These are phyloP conservation scores for Clavariopsis aquatica DNA, from an alignment of 495 filamentous ascomycete genomes.

Conservation along the genomic window DNA sequence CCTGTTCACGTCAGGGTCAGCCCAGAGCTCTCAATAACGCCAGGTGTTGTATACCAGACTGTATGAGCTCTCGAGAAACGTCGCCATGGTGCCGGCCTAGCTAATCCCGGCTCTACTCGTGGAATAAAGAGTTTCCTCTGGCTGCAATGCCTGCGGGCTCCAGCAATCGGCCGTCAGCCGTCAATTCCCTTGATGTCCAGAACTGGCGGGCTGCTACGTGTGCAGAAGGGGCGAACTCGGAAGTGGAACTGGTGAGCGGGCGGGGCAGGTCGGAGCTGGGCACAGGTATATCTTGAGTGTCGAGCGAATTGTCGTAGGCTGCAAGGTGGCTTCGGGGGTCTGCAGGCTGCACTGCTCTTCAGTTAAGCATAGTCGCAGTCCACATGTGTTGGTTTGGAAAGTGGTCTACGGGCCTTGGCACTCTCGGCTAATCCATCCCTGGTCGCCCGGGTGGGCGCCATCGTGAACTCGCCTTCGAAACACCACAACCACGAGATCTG, in stretches of 20 bases:
- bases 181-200: constrained; percentile 34
- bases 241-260: constrained; percentile 5
- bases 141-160: constrained; percentile 16
- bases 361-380: constrained; percentile 4
- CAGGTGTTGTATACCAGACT: constrained; percentile 56
- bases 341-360: not conserved
- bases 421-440: not conserved
- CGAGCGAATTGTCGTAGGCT: not conserved
- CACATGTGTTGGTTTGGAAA: constrained; percentile 1
- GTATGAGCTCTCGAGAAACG: constrained; percentile 89
- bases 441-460: not conserved
- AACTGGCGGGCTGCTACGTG: constrained; percentile 33
- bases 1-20: constrained; percentile 74
- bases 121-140: constrained; percentile 2
- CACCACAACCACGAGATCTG: not conserved
- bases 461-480: constrained; percentile 3
- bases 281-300: not conserved
- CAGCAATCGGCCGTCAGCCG: constrained; percentile 38
- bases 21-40: constrained; percentile 1
- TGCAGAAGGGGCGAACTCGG: constrained; percentile 8
- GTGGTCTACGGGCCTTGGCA: not conserved
- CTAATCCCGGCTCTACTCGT: not conserved
- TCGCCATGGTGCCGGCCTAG: constrained; percentile 66
- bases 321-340: not conserved
- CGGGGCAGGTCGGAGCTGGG: constrained; percentile 6